A percentile compares a stretch with the other conserved stretches of the same genome.
phyloP scores from a whole-genome alignment of 2,329 filamentous ascomycete genomes.

The Chaetothyriales sp. region DNA sequence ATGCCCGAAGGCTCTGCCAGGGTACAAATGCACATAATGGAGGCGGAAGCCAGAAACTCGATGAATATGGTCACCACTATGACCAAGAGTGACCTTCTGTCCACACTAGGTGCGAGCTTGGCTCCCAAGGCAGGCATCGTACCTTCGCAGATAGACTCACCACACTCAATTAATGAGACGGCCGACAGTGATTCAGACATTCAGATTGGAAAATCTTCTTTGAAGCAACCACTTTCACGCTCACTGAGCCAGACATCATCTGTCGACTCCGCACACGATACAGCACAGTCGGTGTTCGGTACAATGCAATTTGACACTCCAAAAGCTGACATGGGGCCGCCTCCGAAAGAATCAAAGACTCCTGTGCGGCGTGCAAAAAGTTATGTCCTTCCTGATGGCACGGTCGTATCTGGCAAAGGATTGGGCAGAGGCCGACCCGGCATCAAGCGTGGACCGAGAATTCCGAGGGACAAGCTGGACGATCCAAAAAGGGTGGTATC shows the following conservation, averaged over 20 bases:
- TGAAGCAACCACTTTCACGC: no score
- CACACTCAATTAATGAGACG: neutral
- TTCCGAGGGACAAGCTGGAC: neutral
- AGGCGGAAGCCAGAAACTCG: neutral
- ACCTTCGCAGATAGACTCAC: neutral
- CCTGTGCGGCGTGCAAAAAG: conserved; percentile 7
- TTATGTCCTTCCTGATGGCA: conserved; percentile 13
- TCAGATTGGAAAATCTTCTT: neutral
- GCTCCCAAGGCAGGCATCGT: neutral
- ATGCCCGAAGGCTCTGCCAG: neutral
- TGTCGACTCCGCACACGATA: no score
- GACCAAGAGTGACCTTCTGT: neutral
- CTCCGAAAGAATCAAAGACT: neutral
- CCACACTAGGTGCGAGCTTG: neutral
- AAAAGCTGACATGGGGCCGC: neutral
- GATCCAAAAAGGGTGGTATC: neutral
- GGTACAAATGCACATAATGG: neutral
- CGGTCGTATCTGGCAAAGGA: conserved; percentile 18
- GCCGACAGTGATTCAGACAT: neutral
- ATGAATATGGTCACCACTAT: neutral
- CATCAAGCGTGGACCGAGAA: conserved; percentile 18
- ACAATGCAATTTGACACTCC: neutral
- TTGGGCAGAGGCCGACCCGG: conserved; percentile 17
- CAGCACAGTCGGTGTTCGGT: neutral
- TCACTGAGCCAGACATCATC: no score